Conservation (phyloP, 2,329 filamentous ascomycete genomes). For the Microdochium paspali region DNA sequence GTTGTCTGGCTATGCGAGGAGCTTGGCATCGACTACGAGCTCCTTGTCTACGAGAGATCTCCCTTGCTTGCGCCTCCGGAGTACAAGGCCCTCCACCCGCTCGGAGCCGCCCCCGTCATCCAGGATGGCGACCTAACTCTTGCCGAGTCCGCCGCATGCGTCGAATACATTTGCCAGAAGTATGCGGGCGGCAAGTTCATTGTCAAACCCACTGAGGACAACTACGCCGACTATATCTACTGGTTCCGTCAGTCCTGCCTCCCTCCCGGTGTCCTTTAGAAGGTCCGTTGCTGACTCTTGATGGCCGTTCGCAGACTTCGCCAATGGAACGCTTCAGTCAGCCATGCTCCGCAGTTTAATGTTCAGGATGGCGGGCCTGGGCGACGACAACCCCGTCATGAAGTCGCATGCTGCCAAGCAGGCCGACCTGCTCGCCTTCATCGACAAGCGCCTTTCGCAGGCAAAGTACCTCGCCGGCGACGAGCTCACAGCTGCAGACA, state of each 20-base stretch:
- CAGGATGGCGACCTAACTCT: constrained; percentile 44
- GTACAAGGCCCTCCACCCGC: constrained; percentile 34
- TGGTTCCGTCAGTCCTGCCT: constrained; percentile 36
- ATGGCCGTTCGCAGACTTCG: constrained; percentile 30
- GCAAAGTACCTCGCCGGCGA: constrained; percentile 49
- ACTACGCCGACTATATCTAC: constrained; percentile 53
- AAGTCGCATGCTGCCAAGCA: constrained; percentile 23
- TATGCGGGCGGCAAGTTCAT: constrained; percentile 40
- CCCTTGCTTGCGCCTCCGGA: constrained; percentile 22
- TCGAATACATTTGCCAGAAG: constrained; percentile 51
- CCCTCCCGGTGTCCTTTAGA: not conserved
- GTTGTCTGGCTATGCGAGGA: constrained; percentile 58
- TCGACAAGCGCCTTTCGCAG: constrained; percentile 37
- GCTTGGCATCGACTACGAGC: constrained; percentile 41
- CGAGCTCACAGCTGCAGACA: constrained; percentile 55
- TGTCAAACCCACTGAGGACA: constrained; percentile 30
- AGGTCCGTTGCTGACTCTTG: not conserved
- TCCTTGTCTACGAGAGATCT: constrained; percentile 17
- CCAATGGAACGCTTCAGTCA: constrained; percentile 34
- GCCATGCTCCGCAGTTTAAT: constrained; percentile 26
- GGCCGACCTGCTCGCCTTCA: constrained; percentile 24
- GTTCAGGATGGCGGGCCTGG: constrained; percentile 20
- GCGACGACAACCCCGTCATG: constrained; percentile 16
- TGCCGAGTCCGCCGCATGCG: constrained; percentile 48
- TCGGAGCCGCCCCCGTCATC: constrained; percentile 51